Percentiles rank a stretch among this genome's conserved stretches.
phyloP scores from a whole-genome alignment of 140 eudicot species.

The Bidens hawaiensis region DNA sequence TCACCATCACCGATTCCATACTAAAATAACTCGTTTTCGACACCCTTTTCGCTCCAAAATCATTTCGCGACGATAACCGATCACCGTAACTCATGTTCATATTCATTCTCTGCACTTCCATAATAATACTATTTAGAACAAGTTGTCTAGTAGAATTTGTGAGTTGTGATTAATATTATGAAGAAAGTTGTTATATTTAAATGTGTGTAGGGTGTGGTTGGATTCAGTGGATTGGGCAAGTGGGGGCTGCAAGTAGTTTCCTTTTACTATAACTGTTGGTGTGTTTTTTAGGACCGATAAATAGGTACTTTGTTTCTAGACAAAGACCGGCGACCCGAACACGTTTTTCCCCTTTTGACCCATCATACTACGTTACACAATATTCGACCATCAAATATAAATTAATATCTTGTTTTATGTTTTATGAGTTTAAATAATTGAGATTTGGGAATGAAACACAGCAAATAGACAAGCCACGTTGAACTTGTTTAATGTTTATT shows the following conservation, averaged over 20 bases:
- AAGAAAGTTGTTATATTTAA: neutral
- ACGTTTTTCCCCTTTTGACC: conserved; percentile 16
- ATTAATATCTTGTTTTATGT: too few species aligned
- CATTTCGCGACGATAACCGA: too few species aligned
- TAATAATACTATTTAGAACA: too few species aligned
- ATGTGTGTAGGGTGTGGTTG: too few species aligned
- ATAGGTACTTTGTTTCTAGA: conserved; percentile 43
- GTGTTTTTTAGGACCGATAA: conserved; percentile 24
- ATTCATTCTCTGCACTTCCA: conserved; percentile 32
- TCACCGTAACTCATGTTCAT: conserved; percentile 12
- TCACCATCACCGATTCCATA: conserved; percentile 47
- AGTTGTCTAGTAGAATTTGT: too few species aligned
- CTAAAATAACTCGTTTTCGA: conserved; percentile 32
- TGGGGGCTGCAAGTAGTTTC: conserved; percentile 23
- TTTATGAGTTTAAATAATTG: too few species aligned
- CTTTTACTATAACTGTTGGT: conserved; percentile 17
- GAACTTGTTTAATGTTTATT: too few species aligned
- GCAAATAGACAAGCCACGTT: neutral
- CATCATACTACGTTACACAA: neutral
- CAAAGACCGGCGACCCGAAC: conserved; percentile 8
- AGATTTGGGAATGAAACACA: neutral
- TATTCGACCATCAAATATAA: neutral
- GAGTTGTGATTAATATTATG: too few species aligned
- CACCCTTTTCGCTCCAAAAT: neutral
- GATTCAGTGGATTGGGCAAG: conserved; percentile 34